Base-by-base conservation (phyloP, 2,329 filamentous ascomycete genomes). In the Epichloe elymi region DNA sequence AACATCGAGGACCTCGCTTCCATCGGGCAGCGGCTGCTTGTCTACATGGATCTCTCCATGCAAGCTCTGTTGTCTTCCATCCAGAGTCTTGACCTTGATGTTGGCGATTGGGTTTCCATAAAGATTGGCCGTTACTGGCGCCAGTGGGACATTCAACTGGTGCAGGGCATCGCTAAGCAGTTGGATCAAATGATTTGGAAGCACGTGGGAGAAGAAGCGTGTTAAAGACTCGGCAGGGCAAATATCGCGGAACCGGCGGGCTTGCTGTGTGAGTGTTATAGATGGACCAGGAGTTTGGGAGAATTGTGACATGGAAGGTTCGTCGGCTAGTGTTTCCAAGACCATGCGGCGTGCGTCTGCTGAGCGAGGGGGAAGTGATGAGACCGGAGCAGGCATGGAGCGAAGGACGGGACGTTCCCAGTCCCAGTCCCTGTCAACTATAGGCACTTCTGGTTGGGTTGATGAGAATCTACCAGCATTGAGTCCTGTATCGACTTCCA, bases 291-390 rank as follows among this genome's bases (percentile, higher is more conserved):
- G 89, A 3, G 76, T 82, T 48, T 83, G 76, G 4, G 86, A 86
- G 74, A 97, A 97, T 65, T 97, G 93, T 53, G 74, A 79, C 79
- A 85, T 84, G 53, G 85, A 85, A 1, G 91, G 91, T 63, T 97
- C 93, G 59, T 95, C 87, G 46, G 83, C 82, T 1, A 97, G 79
- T 49, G 79, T 75, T 52, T 85, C 80, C 50, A 78, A 69, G 50
- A 78, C 68, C 53, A 75, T 65, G 50, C 66, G 65, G 61, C 61
- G 55, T 62, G 63, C 49, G 51, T 68, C 56, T 48, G 59, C 53
- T 53, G 65, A 61, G 44, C 62, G 58, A 44, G 63, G 56, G 56
- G 65, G 61, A 49, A 63, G 57, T 55, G 63, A 65, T 56, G 65
- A 66, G 62, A 61, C 53, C 6, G 70, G 65, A 7, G 67, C 65